Evolutionary conservation across 108 stramenopile genomes (phyloP).

Genomic region (Thalassiosira profunda): DNA sequence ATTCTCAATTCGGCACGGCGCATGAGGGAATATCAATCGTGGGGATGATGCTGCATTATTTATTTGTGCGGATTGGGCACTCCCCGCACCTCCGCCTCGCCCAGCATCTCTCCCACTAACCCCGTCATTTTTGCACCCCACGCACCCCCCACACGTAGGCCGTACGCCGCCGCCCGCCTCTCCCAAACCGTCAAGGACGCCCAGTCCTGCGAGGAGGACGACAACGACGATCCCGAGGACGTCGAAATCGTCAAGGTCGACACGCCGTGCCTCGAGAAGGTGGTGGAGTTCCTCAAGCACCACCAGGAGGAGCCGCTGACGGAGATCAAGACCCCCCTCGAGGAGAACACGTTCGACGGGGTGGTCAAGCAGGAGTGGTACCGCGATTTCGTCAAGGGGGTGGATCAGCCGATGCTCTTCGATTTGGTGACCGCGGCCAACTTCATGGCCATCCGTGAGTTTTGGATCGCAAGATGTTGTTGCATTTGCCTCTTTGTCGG

Average conservation of each 20-base stretch:
- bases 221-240: conserved; percentile 28
- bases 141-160: not conserved
- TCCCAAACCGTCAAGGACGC: conserved; percentile 43
- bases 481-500: not conserved
- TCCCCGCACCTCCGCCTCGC: not conserved
- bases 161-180: conserved; percentile 36
- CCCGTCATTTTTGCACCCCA: not conserved
- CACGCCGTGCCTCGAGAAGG: conserved; percentile 54
- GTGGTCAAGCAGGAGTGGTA: conserved; percentile 83
- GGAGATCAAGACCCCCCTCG: conserved; percentile 77
- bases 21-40: too few species aligned
- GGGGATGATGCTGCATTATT: not conserved
- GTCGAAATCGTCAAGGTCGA: conserved; percentile 62
- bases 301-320: conserved; percentile 65
- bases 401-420: conserved; percentile 76
- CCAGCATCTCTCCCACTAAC: not conserved
- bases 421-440: conserved; percentile 83
- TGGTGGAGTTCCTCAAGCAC: conserved; percentile 84
- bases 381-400: conserved; percentile 57
- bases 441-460: conserved; percentile 76
- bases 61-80: not conserved
- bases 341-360: conserved; percentile 70
- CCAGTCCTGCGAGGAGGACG: conserved; percentile 23
- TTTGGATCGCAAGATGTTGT: not conserved
- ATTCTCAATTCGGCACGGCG: not conserved